Conservation (phyloP, 768 basidiomycete species). For the Floccularia luteovirens region DNA sequence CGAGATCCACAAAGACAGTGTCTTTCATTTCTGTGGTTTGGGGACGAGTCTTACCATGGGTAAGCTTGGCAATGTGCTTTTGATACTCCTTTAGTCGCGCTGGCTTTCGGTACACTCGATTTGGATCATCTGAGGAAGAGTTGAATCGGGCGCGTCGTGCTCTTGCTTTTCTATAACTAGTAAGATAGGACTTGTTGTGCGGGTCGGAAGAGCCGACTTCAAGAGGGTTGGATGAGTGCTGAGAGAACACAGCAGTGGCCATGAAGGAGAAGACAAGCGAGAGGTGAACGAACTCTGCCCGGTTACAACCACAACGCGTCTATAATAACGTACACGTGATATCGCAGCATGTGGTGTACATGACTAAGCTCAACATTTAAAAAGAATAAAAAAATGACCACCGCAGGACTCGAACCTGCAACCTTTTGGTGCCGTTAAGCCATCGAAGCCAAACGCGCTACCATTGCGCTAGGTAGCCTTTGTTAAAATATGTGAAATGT, state of each 20-base stretch:
- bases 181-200: conserved; percentile 38
- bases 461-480: conserved; percentile 85
- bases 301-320: no score
- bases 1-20: conserved; percentile 30
- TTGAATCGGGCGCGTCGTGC: conserved; percentile 18
- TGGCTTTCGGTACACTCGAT: conserved; percentile 25
- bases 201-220: conserved; percentile 58
- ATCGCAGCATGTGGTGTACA: not conserved
- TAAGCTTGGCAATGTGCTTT: conserved; percentile 38
- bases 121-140: conserved; percentile 46
- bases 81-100: conserved; percentile 38
- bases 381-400: conserved; percentile 44
- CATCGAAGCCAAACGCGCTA: conserved; percentile 94
- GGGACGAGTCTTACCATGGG: conserved; percentile 17
- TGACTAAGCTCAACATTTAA: not conserved
- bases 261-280: not conserved
- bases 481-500: not conserved
- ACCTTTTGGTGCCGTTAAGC: conserved; percentile 78
- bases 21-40: conserved; percentile 3
- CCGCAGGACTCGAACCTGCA: conserved; percentile 96
- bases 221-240: conserved; percentile 70
- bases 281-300: no score
- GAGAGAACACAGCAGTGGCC: conserved; percentile 46
- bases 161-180: conserved; percentile 23
- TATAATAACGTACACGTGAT: not conserved